Conservation (phyloP, 2,329 filamentous ascomycete species). For the Neurospora sp. region DNA sequence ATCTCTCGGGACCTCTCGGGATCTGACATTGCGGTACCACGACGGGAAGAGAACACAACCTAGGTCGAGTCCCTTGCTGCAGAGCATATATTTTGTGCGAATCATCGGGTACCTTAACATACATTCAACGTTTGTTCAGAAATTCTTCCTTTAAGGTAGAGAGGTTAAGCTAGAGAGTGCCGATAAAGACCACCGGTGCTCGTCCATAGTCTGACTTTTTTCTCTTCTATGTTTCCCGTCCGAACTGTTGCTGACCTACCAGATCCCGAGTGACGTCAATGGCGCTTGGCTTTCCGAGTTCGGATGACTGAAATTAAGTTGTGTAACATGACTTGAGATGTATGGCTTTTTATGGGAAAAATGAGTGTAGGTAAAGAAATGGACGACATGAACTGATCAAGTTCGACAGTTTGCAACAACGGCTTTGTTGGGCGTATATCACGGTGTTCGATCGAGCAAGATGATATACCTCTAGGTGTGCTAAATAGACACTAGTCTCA, state of each 20-base stretch:
- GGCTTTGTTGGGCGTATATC: background rate
- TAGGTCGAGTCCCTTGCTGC: background rate
- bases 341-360: background rate
- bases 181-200: background rate
- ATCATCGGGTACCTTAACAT: background rate
- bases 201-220: background rate
- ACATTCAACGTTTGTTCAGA: background rate
- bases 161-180: background rate
- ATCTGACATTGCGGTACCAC: background rate
- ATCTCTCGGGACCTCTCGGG: background rate
- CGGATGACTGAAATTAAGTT: background rate
- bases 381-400: background rate
- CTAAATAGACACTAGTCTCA: background rate
- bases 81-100: background rate
- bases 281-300: background rate
- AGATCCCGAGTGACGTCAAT: background rate
- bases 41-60: background rate
- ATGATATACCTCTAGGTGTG: background rate
- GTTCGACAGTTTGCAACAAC: background rate
- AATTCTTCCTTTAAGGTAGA: background rate
- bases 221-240: background rate
- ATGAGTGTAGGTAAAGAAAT: background rate
- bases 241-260: background rate
- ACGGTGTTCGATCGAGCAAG: background rate
- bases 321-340: background rate